phyloP scores from a whole-genome alignment of 306 rosid genomes.

The Vigna reflexopilosa region DNA sequence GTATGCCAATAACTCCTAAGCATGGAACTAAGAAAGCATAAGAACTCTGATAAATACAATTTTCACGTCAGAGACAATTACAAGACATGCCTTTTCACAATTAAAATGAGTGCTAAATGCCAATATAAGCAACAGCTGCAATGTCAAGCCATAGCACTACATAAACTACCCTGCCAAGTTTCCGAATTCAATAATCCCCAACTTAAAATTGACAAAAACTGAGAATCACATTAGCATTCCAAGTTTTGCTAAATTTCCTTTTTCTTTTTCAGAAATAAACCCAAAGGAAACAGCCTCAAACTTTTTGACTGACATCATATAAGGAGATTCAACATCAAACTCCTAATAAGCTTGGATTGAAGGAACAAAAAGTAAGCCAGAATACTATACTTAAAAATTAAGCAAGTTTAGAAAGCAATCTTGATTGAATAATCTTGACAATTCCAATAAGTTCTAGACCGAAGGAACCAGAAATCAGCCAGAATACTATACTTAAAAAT shows the following conservation, averaged over 20 bases:
- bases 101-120: background rate
- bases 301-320: background rate
- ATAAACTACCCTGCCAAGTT: background rate
- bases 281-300: background rate
- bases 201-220: background rate
- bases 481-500: background rate
- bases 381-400: background rate
- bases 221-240: conserved; percentile 14
- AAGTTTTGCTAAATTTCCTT: conserved; percentile 19
- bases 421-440: background rate
- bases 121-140: background rate
- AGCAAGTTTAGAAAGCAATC: background rate
- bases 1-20: background rate
- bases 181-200: background rate
- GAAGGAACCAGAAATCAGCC: conserved; percentile 25
- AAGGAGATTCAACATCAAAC: conserved; percentile 24
- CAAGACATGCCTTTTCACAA: background rate
- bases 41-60: no score
- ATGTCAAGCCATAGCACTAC: background rate
- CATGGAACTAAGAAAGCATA: conserved; percentile 11
- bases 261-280: conserved; percentile 7
- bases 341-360: background rate
- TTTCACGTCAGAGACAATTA: background rate
- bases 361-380: conserved; percentile 29
- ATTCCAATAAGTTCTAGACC: conserved; percentile 9